Percentiles rank a stretch among this genome's conserved stretches.
Evolutionary conservation across 2,329 filamentous ascomycete genomes (phyloP).

Genomic region (Botrytis fabae): DNA sequence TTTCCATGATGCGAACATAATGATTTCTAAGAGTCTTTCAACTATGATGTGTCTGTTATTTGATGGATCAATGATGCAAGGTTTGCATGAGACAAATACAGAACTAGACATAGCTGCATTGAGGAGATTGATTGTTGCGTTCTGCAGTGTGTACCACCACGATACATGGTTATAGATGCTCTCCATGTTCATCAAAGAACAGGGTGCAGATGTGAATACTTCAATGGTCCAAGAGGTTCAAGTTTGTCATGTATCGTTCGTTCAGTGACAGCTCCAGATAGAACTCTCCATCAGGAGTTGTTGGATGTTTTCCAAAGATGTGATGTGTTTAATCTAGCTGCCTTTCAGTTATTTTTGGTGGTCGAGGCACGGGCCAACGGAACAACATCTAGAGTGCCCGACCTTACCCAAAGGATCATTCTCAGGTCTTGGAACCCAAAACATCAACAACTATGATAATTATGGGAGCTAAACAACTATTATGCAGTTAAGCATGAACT

Average conservation of each 20-base stretch:
- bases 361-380: constrained; percentile 3
- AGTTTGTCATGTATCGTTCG: not conserved
- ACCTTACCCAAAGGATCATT: not conserved
- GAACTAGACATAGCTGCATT: not conserved
- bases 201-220: not conserved
- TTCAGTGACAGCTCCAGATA: not conserved
- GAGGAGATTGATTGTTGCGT: not conserved
- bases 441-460: not conserved
- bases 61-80: not conserved
- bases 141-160: not conserved
- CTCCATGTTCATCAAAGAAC: not conserved
- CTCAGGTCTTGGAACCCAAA: not conserved
- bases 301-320: not conserved
- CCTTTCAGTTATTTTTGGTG: not conserved
- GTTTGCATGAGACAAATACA: not conserved
- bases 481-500: not conserved
- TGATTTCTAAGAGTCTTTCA: not conserved
- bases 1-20: not conserved
- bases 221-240: not conserved
- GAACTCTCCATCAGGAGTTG: not conserved
- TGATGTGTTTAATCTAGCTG: not conserved
- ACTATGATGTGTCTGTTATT: not conserved
- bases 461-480: not conserved
- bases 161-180: not conserved
- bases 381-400: not conserved